Evolutionary conservation across 805 yeast species (phyloP).

Genomic region (Candida orba): DNA sequence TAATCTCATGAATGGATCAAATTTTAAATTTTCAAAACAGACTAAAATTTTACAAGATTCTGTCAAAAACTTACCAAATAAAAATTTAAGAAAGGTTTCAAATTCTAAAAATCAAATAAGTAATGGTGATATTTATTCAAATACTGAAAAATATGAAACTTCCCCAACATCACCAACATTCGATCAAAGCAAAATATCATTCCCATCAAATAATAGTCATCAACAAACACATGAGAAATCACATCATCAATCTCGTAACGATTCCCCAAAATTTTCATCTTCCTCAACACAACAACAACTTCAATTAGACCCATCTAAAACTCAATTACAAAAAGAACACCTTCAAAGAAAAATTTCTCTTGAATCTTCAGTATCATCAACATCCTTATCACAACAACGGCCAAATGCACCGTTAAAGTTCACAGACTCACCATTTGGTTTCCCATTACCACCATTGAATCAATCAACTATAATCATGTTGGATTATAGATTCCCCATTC

Average conservation of each 20-base stretch:
- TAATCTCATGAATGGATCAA: slow-evolving; percentile 7
- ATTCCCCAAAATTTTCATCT: neutral
- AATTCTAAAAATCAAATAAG: neutral
- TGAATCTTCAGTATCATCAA: slow-evolving; percentile 26
- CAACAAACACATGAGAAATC: slow-evolving; percentile 5
- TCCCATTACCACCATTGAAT: slow-evolving; percentile 78
- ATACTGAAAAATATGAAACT: slow-evolving; percentile 1
- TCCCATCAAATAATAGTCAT: neutral
- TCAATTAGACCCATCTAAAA: neutral
- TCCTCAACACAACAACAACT: neutral
- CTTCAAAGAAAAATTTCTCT: slow-evolving; percentile 24
- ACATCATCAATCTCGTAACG: slow-evolving; percentile 1
- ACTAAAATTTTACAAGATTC: slow-evolving; percentile 15
- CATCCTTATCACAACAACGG: slow-evolving; percentile 30
- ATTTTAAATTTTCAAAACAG: slow-evolving; percentile 9
- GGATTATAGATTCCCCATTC: slow-evolving; percentile 84
- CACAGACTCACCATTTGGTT: slow-evolving; percentile 81
- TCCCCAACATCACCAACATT: slow-evolving; percentile 6
- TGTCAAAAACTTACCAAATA: slow-evolving; percentile 11
- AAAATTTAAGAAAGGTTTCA: neutral
- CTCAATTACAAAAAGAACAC: slow-evolving; percentile 11
- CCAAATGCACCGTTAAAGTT: slow-evolving; percentile 47
- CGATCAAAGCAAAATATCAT: neutral
- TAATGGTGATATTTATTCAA: slow-evolving; percentile 4
- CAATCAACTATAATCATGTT: slow-evolving; percentile 72